phyloP scores from a whole-genome alignment of 768 basidiomycete genomes.

The Mrakia hoshinonis region DNA sequence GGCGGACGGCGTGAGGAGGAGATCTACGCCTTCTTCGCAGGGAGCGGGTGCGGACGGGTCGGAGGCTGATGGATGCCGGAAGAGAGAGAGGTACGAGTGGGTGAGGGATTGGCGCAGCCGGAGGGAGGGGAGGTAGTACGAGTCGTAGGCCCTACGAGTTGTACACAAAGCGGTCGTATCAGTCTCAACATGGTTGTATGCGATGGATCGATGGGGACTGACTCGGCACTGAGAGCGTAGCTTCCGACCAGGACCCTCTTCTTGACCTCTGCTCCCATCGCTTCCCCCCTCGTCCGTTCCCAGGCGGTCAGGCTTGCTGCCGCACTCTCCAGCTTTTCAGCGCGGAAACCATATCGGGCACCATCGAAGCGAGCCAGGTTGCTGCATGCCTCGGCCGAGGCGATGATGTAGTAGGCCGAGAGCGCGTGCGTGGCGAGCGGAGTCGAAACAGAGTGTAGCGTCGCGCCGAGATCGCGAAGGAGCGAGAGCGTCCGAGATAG shows the following conservation, averaged over 20 bases:
- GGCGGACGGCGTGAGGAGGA: constrained; percentile 77
- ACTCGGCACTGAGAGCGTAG: constrained; percentile 87
- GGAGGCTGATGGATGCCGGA: constrained; percentile 48
- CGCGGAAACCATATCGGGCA: constrained; percentile 60
- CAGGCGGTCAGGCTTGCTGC: constrained; percentile 30
- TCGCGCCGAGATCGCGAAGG: constrained; percentile 54
- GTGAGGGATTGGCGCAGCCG: constrained; percentile 63
- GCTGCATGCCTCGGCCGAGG: constrained; percentile 85
- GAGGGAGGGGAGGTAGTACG: constrained; percentile 90
- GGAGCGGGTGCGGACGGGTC: neutral
- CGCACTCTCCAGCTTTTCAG: constrained; percentile 33
- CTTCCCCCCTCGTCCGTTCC: constrained; percentile 46
- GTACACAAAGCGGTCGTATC: too few species aligned
- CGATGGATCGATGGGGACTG: too few species aligned
- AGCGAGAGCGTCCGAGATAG: constrained; percentile 45
- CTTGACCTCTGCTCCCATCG: constrained; percentile 76
- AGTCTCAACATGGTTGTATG: too few species aligned
- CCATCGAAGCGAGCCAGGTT: constrained; percentile 87
- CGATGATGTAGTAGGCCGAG: constrained; percentile 91
- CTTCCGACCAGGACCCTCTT: constrained; percentile 82
- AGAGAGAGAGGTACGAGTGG: constrained; percentile 44
- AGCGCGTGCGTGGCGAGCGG: constrained; percentile 63
- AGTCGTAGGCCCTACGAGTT: constrained; percentile 77
- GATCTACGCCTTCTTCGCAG: constrained; percentile 51
- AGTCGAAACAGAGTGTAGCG: constrained; percentile 62